Percentiles rank a stretch among this genome's conserved stretches.
Evolutionary conservation across 2,329 filamentous ascomycete genomes (phyloP).

Genomic region (Tolypocladium tundrense): DNA sequence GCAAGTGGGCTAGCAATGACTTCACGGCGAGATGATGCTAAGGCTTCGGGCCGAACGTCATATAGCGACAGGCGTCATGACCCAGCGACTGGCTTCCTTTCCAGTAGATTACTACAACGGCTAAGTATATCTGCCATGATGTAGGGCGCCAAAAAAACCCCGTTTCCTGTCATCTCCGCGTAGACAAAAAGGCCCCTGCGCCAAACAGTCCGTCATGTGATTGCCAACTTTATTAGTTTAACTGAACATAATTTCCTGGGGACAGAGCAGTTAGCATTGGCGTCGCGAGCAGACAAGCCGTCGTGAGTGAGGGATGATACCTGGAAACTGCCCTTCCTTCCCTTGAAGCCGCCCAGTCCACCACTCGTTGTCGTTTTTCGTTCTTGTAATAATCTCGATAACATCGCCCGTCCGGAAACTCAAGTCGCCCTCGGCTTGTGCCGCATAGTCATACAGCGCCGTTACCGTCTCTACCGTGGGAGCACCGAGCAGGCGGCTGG

Average conservation of each 20-base stretch:
- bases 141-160: background rate
- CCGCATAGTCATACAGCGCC: constrained; percentile 91
- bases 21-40: background rate
- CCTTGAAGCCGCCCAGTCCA: constrained; percentile 78
- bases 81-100: background rate
- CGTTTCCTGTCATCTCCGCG: background rate
- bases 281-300: background rate
- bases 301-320: constrained; percentile 36
- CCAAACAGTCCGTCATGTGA: background rate
- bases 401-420: constrained; percentile 81
- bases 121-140: background rate
- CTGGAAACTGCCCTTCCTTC: constrained; percentile 86
- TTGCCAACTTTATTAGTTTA: constrained; percentile 14
- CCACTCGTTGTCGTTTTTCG: constrained; percentile 94
- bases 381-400: constrained; percentile 78
- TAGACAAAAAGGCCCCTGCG: background rate
- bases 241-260: constrained; percentile 40
- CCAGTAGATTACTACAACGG: background rate
- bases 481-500: constrained; percentile 56
- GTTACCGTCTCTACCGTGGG: constrained; percentile 69
- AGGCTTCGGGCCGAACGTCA: background rate
- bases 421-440: constrained; percentile 87
- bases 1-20: too few species aligned
- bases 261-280: background rate
- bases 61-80: background rate